phyloP scores from a whole-genome alignment of 2,329 filamentous ascomycete genomes.

The Volutella citrinella region DNA sequence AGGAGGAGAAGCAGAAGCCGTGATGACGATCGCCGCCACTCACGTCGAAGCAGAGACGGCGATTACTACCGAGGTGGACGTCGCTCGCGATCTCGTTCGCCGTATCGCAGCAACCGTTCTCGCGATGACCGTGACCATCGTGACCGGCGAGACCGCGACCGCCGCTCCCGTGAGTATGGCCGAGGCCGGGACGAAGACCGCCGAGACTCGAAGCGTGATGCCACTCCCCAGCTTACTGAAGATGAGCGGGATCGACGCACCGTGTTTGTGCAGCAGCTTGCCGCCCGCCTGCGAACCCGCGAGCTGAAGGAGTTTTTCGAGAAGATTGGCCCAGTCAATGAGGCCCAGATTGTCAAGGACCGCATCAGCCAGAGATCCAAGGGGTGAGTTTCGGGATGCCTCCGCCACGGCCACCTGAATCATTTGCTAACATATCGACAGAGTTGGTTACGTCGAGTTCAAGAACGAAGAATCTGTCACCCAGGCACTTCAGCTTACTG shows the following conservation, averaged over 20 bases:
- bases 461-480: conserved; percentile 91
- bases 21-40: conserved; percentile 71
- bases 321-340: conserved; percentile 89
- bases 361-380: conserved; percentile 95
- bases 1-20: conserved; percentile 76
- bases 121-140: conserved; percentile 50
- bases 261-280: conserved; percentile 97
- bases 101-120: conserved; percentile 57
- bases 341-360: conserved; percentile 98
- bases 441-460: conserved; percentile 99
- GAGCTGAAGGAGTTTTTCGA: conserved; percentile 95
- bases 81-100: conserved; percentile 66
- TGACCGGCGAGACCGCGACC: conserved; percentile 55
- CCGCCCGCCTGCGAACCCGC: conserved; percentile 85
- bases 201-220: conserved; percentile 43
- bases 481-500: conserved; percentile 94
- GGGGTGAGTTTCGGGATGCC: conserved; percentile 66
- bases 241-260: conserved; percentile 96
- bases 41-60: conserved; percentile 70
- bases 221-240: conserved; percentile 76
- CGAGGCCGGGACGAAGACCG: conserved; percentile 52
- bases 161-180: conserved; percentile 48
- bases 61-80: conserved; percentile 61
- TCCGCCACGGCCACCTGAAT: neutral
- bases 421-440: conserved; percentile 43